phyloP scores from a whole-genome alignment of 768 basidiomycete genomes.

The Lactifluus subvellereus region DNA sequence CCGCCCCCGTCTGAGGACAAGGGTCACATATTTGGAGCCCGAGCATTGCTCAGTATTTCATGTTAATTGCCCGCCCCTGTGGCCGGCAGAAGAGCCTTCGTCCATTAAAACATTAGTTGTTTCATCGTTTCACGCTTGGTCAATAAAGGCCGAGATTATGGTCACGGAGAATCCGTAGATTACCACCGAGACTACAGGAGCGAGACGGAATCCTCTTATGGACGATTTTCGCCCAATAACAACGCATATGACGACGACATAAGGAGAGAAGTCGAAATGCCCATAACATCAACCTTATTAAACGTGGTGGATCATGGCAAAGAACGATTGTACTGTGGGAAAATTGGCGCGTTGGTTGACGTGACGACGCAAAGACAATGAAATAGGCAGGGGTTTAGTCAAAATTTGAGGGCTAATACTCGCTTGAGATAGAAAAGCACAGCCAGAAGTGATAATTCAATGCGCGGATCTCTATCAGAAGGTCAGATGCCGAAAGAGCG shows the following conservation, averaged over 20 bases:
- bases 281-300: background rate
- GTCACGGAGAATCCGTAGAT: background rate
- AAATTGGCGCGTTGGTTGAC: background rate
- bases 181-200: background rate
- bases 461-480: conserved; percentile 1
- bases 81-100: background rate
- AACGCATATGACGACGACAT: background rate
- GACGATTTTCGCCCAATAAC: background rate
- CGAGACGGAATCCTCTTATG: background rate
- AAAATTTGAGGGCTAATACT: background rate
- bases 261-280: background rate
- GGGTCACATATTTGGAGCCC: background rate
- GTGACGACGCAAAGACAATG: background rate
- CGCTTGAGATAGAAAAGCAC: conserved; percentile 1
- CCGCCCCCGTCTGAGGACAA: background rate
- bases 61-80: background rate
- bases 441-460: background rate
- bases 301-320: too few species aligned
- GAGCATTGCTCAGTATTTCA: background rate
- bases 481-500: background rate
- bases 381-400: background rate
- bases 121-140: background rate
- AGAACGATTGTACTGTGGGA: background rate
- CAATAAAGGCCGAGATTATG: background rate
- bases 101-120: background rate